A percentile compares a stretch with the other conserved stretches of the same genome.
Conservation (phyloP, 805 yeast genomes). For the Sugiyamaella boreocaroliniensis region DNA sequence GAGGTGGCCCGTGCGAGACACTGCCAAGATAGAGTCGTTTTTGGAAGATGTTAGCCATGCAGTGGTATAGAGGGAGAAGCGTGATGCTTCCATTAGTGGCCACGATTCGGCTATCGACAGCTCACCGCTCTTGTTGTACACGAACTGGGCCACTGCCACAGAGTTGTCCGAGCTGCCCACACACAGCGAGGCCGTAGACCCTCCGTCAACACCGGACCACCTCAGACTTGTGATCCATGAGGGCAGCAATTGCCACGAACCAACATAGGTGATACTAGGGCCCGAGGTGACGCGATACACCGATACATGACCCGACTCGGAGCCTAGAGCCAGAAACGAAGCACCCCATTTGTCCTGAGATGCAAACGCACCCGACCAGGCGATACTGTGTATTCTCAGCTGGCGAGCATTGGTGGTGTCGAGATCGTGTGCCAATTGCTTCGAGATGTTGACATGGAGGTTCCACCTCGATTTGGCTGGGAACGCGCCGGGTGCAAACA, state of each 20-base stretch:
- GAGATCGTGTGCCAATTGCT: not conserved
- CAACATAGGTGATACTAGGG: not conserved
- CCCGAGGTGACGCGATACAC: constrained; percentile 7
- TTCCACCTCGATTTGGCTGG: constrained; percentile 14
- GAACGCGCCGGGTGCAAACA: constrained; percentile 12
- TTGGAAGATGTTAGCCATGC: not conserved
- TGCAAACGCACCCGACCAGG: constrained; percentile 12
- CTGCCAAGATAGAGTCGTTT: constrained; percentile 7
- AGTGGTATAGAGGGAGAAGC: not conserved
- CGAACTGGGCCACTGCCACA: not conserved
- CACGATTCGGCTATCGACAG: not conserved
- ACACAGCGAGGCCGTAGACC: no score
- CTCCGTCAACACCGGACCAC: constrained; percentile 5
- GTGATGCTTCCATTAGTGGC: not conserved
- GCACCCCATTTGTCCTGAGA: constrained; percentile 18
- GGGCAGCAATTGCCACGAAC: constrained; percentile 3
- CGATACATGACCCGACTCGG: constrained; percentile 16
- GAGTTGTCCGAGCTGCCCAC: not conserved
- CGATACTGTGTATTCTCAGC: constrained; percentile 12
- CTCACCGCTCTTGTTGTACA: not conserved
- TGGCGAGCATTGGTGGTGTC: constrained; percentile 1
- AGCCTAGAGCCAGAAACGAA: constrained; percentile 17
- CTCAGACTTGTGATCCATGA: constrained; percentile 11
- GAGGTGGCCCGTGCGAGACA: constrained; percentile 6
- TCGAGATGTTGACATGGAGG: not conserved